Base-by-base conservation (phyloP, 2,329 filamentous ascomycete genomes). In the Basipetospora sp. region DNA sequence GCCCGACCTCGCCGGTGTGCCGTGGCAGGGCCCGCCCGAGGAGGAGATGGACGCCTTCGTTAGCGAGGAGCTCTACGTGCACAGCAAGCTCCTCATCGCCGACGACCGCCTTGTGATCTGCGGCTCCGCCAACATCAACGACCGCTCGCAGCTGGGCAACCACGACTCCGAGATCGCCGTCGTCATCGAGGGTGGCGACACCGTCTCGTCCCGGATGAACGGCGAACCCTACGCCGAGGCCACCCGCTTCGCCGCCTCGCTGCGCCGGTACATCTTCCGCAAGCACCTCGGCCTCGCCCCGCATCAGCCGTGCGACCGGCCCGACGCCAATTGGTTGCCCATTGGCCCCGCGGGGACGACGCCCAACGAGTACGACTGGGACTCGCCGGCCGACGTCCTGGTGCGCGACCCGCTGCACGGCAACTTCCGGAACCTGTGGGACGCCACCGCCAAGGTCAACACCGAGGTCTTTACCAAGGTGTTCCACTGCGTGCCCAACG, bases 91-190 rank as follows among this genome's bases (percentile, higher is more conserved):
- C 15, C 67, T 84, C 41, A 90, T 93, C 42, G 83, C 79, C 31
- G 85, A 93, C 51, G 86, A 93, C 53, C 69, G 73, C 6, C 67
- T 81, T 35, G 81, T 85, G 41, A 87, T 93, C 45, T 87, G 81
- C 53, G 85, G 86, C 44, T 84, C 58, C 10, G 67, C 65, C 45
- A 70, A 69, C 49, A 56, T 72, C 41, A 72, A 75, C 51, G 66
- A 72, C 48, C 64, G 69, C 41, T 87, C 80, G 3, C 82, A 94
- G 60, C 71, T 92, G 4, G 85, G 84, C 26, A 69, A 74, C 41
- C 85, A 90, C 57, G 86, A 93, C 59, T 84, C 77, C 1, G 86
- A 94, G 54, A 84, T 94, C 39, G 84, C 85, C n/a, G 80, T 92
- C 45, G 69, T 92, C 41, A 82, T 94, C 50, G 80, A 90, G 53